Evolutionary conservation across 208 protist genomes (phyloP), one percentile per base, ranked within the genome.

Genomic region (Novymonas esmeraldas): DNA sequence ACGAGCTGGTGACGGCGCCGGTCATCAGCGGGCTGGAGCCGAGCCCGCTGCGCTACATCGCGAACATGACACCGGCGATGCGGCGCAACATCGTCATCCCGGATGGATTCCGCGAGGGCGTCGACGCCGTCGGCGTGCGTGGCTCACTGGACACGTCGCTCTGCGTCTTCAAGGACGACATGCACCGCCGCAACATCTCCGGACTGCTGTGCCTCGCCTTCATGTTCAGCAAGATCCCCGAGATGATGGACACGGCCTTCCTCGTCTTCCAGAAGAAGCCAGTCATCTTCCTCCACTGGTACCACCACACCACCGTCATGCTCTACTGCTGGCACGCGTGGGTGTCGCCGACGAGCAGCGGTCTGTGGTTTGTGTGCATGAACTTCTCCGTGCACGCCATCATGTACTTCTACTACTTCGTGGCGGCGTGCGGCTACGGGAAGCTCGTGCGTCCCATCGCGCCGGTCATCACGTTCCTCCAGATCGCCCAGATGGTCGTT

Each of bases 401-500:
- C 74, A 98, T 98, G 94, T 98, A 98, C 77, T 84, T 83, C 10
- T 98, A 98, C 76, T 98, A 98, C 78, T 87, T 87, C 44, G n/a
- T 95, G 22, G 64, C 65, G 36, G 78, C 80, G 3, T 76, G 65
- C 18, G 80, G 82, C 14, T 33, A 67, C 49, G 56, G 74, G 54
- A 73, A 76, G 42, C 13, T 81, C 0, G 45, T 89, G 26, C 76
- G 81, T 49, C 76, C 84, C 6, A 61, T 94, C 49, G 87, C 90
- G 4, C 84, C 84, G 45, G 42, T 92, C 63, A 94, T 96, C 52
- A 96, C 90, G 26, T 55, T 64, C 16, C 16, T 89, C 20, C 90
- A 96, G 68, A 82, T 95, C 18, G 42, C 86, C 2, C 95, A 98
- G 69, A 98, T 98, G 94, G 78, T 95, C 22, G 55, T 85, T 16